Evolutionary conservation across 2,329 filamentous ascomycete genomes (phyloP), one percentile per base, ranked within the genome.

Genomic region (Mycosphaerella sp.): DNA sequence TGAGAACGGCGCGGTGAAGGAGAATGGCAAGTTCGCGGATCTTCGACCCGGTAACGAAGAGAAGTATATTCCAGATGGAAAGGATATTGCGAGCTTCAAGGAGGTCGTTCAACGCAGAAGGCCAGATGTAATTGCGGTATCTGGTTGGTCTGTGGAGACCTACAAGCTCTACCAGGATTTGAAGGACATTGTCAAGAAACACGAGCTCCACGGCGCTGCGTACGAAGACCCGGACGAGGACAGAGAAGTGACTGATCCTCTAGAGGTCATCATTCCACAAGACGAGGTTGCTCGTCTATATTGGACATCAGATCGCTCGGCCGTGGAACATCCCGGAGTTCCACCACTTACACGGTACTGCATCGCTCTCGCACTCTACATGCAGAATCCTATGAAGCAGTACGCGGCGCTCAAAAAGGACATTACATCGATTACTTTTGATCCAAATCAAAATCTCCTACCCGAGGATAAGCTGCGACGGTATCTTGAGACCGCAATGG

Each of bases 271-370:
- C 27, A 82, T 95, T 49, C 87, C 96, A 56, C 96, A 97, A 62
- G 93, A 98, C 62, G 93, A 98, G 71, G 89, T 96, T 44, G 93
- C 93, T n/a, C 83, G 93, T 40, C 79, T 97, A 3, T 98, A 96
- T 73, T 90, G 96, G 70, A 88, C 89, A 62, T 96, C 89, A 66
- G 80, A 84, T 12, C 82, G 90, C 37, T 90, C 87, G 9, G 75
- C 80, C 43, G 74, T 79, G 9, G 91, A 97, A 57, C 88, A 95
- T 65, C 89, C 93, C 5, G 84, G 84, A 10, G 77, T 95, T 27
- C 80, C 82, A 47, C 81, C 88, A 6, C 75, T 95, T 45, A 87
- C 86, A 1, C 81, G 89, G 62, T 98, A 98, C 71, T 95, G 90
- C 67, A 83, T 95, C 59, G 90, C 84, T 25, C 73, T 98, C 35